phyloP scores from a whole-genome alignment of 2,329 filamentous ascomycete species.

The Talaromyces sp. region DNA sequence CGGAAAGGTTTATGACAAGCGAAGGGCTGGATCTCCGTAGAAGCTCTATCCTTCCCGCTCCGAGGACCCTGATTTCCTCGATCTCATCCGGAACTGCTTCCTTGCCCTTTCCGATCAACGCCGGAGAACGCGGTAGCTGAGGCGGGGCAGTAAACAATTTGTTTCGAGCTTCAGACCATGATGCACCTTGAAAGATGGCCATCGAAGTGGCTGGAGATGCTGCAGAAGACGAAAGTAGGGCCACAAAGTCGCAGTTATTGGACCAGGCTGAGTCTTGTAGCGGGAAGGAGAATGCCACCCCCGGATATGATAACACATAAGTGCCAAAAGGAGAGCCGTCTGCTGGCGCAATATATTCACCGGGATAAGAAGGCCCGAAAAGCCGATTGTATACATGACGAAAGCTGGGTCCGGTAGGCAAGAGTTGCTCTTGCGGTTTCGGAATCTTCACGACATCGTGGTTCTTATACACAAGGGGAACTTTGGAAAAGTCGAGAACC shows the following conservation, averaged over 20 bases:
- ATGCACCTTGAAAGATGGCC: slow-evolving; percentile 85
- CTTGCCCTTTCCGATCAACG: slow-evolving; percentile 65
- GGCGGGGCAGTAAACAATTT: slow-evolving; percentile 73
- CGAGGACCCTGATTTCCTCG: slow-evolving; percentile 72
- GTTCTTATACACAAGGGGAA: slow-evolving; percentile 75
- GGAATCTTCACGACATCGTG: slow-evolving; percentile 68
- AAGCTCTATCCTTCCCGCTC: slow-evolving; percentile 74
- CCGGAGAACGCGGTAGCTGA: slow-evolving; percentile 69
- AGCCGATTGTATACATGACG: slow-evolving; percentile 87
- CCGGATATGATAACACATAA: slow-evolving; percentile 91
- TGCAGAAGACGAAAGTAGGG: slow-evolving; percentile 73
- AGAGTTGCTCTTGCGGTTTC: slow-evolving; percentile 33
- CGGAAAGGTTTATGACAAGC: slow-evolving; percentile 71
- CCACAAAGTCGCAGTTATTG: slow-evolving; percentile 72
- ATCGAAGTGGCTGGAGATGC: slow-evolving; percentile 77
- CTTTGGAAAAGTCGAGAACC: slow-evolving; percentile 83
- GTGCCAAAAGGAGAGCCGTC: slow-evolving; percentile 60
- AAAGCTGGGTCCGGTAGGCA: slow-evolving; percentile 67
- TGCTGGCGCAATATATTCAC: slow-evolving; percentile 75
- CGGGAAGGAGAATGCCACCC: slow-evolving; percentile 88
- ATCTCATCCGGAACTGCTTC: slow-evolving; percentile 87
- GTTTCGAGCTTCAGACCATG: slow-evolving; percentile 79
- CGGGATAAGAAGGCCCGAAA: slow-evolving; percentile 90
- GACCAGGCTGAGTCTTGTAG: slow-evolving; percentile 72
- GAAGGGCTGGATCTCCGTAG: slow-evolving; percentile 65